These are phyloP conservation scores for Candida ortonii DNA, from an alignment of 805 yeast genomes.

Conservation along the genomic window DNA sequence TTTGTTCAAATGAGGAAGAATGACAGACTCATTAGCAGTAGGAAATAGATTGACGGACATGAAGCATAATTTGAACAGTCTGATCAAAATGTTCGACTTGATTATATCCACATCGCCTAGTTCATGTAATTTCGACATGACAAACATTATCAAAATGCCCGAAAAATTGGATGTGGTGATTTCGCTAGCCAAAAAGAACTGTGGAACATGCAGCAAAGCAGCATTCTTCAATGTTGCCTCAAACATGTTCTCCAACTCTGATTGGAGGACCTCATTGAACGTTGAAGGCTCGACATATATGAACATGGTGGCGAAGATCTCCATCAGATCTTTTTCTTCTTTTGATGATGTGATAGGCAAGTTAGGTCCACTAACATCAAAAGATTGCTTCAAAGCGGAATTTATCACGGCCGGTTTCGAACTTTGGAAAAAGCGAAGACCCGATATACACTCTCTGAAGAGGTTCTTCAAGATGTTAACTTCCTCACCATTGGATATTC, in stretches of 20 bases:
- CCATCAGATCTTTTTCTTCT: slow-evolving; percentile 95
- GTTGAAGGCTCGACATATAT: slow-evolving; percentile 94
- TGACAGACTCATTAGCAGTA: slow-evolving; percentile 76
- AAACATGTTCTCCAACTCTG: slow-evolving; percentile 75
- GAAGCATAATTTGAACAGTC: slow-evolving; percentile 88
- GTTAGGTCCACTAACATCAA: slow-evolving; percentile 75
- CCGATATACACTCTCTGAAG: slow-evolving; percentile 80
- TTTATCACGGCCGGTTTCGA: slow-evolving; percentile 44
- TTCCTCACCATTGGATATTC: slow-evolving; percentile 82
- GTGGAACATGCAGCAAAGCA: slow-evolving; percentile 86
- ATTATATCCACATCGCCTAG: slow-evolving; percentile 78
- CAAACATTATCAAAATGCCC: slow-evolving; percentile 73
- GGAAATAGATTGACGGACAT: slow-evolving; percentile 96
- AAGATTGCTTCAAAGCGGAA: slow-evolving; percentile 36
- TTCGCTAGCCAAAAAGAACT: slow-evolving; percentile 90
- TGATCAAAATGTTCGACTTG: slow-evolving; percentile 73
- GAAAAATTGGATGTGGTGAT: slow-evolving; percentile 91
- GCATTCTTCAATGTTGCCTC: slow-evolving; percentile 79
- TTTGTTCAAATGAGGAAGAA: slow-evolving; percentile 83
- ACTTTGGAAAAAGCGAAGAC: slow-evolving; percentile 70
- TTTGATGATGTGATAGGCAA: slow-evolving; percentile 83
- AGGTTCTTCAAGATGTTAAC: slow-evolving; percentile 70
- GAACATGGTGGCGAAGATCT: slow-evolving; percentile 88
- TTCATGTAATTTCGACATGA: slow-evolving; percentile 68
- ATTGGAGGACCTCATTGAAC: slow-evolving; percentile 84